Evolutionary conservation across 2,329 filamentous ascomycete genomes (phyloP).

Genomic region (Ilyonectria robusta): DNA sequence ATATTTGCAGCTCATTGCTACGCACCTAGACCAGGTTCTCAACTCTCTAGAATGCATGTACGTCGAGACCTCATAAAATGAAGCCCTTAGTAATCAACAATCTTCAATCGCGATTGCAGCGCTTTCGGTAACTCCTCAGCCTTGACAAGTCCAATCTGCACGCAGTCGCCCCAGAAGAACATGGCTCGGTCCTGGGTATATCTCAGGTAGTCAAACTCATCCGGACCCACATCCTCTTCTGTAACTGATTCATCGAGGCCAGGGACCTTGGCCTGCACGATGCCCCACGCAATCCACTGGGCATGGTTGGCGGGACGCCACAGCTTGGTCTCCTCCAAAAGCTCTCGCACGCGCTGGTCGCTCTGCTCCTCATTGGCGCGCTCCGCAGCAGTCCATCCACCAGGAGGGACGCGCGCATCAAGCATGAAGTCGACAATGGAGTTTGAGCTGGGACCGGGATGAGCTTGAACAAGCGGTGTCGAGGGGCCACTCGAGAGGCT

Average conservation of each 20-base stretch:
- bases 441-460: constrained; percentile 64
- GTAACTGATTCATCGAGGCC: constrained; percentile 70
- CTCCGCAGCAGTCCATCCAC: constrained; percentile 68
- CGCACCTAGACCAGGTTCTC: neutral
- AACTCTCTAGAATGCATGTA: constrained; percentile 11
- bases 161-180: constrained; percentile 95
- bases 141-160: constrained; percentile 81
- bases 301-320: constrained; percentile 93
- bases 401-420: constrained; percentile 75
- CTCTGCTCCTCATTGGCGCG: constrained; percentile 72
- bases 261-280: constrained; percentile 92
- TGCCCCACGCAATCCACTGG: constrained; percentile 95
- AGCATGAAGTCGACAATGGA: constrained; percentile 83
- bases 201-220: constrained; percentile 92
- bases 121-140: constrained; percentile 81
- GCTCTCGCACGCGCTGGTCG: constrained; percentile 77
- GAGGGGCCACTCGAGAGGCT: constrained; percentile 44
- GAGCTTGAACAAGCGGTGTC: constrained; percentile 55
- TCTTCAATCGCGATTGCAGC: constrained; percentile 76
- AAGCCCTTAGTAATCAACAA: constrained; percentile 71
- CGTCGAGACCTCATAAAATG: neutral
- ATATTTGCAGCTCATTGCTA: neutral
- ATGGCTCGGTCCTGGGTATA: constrained; percentile 92
- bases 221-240: constrained; percentile 54
- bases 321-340: constrained; percentile 84